These are phyloP conservation scores for Lachnellula suecica DNA, from an alignment of 2,329 filamentous ascomycete species.

Conservation along the genomic window DNA sequence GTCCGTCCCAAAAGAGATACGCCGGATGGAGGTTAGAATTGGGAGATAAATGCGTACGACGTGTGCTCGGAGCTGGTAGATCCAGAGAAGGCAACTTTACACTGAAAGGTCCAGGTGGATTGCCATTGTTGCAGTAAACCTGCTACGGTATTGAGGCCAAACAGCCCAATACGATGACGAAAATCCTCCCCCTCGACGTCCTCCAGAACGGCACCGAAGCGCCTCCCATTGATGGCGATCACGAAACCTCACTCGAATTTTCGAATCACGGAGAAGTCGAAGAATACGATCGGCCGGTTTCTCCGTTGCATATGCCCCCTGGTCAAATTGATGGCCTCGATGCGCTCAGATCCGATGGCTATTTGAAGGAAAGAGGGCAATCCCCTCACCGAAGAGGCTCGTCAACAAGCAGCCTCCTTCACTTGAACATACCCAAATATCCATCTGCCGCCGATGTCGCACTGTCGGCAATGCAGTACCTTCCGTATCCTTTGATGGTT, in stretches of 20 bases:
- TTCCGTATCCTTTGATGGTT: constrained; percentile 71
- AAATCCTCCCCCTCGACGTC: not conserved
- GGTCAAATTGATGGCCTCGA: constrained; percentile 31
- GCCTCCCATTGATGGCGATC: not conserved
- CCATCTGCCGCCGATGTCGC: constrained; percentile 53
- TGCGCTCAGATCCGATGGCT: constrained; percentile 14
- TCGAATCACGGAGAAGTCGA: not conserved
- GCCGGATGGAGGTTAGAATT: too few relatives aligned
- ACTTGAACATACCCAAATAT: constrained; percentile 42
- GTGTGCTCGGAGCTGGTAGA: too few relatives aligned
- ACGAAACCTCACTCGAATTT: not conserved
- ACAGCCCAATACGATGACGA: not conserved
- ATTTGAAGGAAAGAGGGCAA: constrained; percentile 13
- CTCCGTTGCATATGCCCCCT: constrained; percentile 25
- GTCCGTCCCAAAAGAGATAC: too few relatives aligned
- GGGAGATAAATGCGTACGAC: too few relatives aligned
- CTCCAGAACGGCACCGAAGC: not conserved
- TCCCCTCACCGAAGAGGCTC: constrained; percentile 17
- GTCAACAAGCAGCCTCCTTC: constrained; percentile 11
- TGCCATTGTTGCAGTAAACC: too few relatives aligned
- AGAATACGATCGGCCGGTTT: constrained; percentile 16
- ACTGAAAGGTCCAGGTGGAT: too few relatives aligned
- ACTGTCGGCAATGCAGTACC: constrained; percentile 69
- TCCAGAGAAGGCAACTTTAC: too few relatives aligned
- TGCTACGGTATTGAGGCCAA: not conserved